Base-by-base conservation (phyloP, 1,284 basidiomycete species). In the Malassezia brasiliensis region DNA sequence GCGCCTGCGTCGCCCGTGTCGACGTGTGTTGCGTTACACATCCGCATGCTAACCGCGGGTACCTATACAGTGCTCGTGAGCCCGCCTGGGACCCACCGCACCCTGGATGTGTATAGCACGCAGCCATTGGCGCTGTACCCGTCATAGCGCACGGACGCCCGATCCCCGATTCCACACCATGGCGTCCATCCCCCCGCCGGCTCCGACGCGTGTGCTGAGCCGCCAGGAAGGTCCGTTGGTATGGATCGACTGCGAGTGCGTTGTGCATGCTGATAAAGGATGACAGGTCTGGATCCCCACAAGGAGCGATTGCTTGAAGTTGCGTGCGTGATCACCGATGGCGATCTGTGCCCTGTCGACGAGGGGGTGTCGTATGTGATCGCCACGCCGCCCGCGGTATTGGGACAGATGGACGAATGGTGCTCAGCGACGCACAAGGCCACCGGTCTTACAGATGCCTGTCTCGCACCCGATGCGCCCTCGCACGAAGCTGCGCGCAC, bases 251-350 rank as follows among this genome's bases (percentile, higher is more conserved):
- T 87, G 87, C 67, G 87, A 90, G 65, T 70, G 49, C 56, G 66
- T 61, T 17, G n/a, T 17, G 25, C 44, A 35, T 19, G 28, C 36
- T 42, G 34, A 41, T 28, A 14, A 14, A 25, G 69, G 76, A 90
- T 90, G 88, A 88, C 86, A 1, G 83, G 83, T 5, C 72, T 84
- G 20, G 76, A 85, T 66, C 79, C 79, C 3, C 78, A 79, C 28
- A 82, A 74, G 30, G 85, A 90, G 70, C 82, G 82, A 54, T 81
- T 90, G 22, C 70, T 90, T 4, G 87, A 90, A 71, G 77, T 74
- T 82, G 88, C 79, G 0, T 85, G 88, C 31, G 75, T 90, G 30
- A 83, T 90, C 46, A 90, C 88, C 1, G 80, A 90, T 60, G 87
- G 86, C 8, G 80, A 88, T 58, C 76, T 90, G 36, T 79, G 85